phyloP scores from a whole-genome alignment of 2,329 filamentous ascomycete species.

The Trichophyton benhamiae region DNA sequence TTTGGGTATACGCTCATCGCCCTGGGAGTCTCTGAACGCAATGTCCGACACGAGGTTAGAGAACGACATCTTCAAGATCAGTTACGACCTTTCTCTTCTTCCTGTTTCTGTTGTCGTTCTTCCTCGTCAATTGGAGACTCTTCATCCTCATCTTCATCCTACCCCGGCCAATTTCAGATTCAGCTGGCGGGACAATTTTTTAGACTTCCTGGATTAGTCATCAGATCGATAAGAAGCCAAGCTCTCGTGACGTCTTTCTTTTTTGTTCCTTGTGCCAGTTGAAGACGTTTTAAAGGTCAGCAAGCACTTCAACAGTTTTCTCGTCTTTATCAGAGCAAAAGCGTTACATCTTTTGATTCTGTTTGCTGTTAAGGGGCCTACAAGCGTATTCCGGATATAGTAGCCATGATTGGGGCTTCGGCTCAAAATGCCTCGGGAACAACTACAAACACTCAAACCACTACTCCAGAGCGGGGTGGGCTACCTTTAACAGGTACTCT shows the following conservation, averaged over 20 bases:
- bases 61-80: slow-evolving; percentile 32
- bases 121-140: too few species aligned
- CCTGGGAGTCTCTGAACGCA: slow-evolving; percentile 32
- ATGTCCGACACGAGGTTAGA: slow-evolving; percentile 40
- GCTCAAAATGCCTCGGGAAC: background rate
- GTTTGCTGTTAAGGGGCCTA: background rate
- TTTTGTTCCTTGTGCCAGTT: background rate
- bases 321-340: background rate
- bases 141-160: background rate
- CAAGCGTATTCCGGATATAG: background rate
- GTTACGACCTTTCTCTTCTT: background rate
- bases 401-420: background rate
- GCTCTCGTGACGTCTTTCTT: background rate
- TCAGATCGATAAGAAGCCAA: background rate
- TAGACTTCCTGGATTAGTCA: background rate
- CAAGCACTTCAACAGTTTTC: background rate
- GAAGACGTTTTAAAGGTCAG: background rate
- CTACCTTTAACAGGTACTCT: slow-evolving; percentile 9
- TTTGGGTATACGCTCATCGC: slow-evolving; percentile 32
- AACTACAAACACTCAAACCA: background rate
- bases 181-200: background rate
- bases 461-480: background rate
- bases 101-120: too few species aligned
- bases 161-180: background rate
- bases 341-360: background rate